phyloP scores from a whole-genome alignment of 140 eudicot species.

The Bidens hawaiensis region DNA sequence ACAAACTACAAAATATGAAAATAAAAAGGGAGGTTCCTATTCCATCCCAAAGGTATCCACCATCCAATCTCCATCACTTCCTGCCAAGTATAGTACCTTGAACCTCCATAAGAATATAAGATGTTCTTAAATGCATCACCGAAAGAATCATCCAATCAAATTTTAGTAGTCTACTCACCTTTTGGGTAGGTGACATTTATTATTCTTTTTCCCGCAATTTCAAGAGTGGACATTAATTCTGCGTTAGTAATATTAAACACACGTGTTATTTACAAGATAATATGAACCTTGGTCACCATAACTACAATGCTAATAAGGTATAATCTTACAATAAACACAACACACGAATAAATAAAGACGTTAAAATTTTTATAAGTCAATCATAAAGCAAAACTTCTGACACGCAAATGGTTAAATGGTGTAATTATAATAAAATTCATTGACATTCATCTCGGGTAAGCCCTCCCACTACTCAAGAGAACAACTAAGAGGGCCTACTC shows the following conservation, averaged over 20 bases:
- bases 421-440: too few species aligned
- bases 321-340: too few species aligned
- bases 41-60: not conserved
- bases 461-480: too few species aligned
- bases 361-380: too few species aligned
- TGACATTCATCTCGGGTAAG: too few species aligned
- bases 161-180: conserved; percentile 31
- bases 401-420: too few species aligned
- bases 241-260: not conserved
- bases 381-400: too few species aligned
- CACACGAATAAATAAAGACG: too few species aligned
- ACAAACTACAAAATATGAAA: not conserved
- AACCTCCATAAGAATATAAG: not conserved
- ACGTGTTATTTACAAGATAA: not conserved
- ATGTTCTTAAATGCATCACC: conserved; percentile 35
- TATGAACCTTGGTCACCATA: not conserved
- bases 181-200: conserved; percentile 23
- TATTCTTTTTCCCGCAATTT: not conserved
- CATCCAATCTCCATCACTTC: not conserved
- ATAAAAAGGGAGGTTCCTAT: not conserved
- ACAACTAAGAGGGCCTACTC: too few species aligned
- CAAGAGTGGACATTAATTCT: not conserved
- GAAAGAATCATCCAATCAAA: conserved; percentile 12
- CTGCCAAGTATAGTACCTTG: not conserved
- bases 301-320: not conserved